phyloP scores from a whole-genome alignment of 257 asterid species.

The Cordia subcordata region DNA sequence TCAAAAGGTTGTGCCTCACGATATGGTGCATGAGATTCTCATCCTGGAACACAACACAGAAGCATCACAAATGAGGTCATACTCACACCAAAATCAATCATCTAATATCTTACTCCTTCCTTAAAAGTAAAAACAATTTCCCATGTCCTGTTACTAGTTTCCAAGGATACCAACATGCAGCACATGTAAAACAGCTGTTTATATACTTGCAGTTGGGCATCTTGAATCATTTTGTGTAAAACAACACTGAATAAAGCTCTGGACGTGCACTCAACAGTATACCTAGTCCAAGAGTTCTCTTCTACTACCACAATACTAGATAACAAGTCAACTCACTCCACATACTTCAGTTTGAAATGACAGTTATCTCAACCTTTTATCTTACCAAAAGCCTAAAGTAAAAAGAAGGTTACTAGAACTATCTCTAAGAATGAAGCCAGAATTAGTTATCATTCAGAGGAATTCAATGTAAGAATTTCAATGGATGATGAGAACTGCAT shows the following conservation, averaged over 20 bases:
- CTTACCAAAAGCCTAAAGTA: not conserved
- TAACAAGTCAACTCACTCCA: not conserved
- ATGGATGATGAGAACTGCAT: too few relatives aligned
- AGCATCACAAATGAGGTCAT: not conserved
- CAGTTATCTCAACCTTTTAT: too few relatives aligned
- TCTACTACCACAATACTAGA: not conserved
- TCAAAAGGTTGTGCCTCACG: constrained; percentile 69
- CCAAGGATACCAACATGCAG: not conserved
- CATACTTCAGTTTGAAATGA: not conserved
- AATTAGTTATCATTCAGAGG: not conserved
- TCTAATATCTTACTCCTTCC: not conserved
- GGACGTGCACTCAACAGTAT: not conserved
- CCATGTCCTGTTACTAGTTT: not conserved
- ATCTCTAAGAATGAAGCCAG: not conserved
- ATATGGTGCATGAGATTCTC: constrained; percentile 82
- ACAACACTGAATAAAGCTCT: not conserved
- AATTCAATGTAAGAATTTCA: not conserved
- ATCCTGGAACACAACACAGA: constrained; percentile 54
- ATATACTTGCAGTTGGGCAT: not conserved
- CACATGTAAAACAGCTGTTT: not conserved
- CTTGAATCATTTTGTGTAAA: not conserved
- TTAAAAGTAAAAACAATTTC: not conserved
- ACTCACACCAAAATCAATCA: not conserved
- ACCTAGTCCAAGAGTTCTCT: not conserved
- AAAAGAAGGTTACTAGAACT: not conserved